These are phyloP conservation scores for Umbelopsis isabellina DNA, from an alignment of 192 early-diverging fungal species.

Conservation along the genomic window DNA sequence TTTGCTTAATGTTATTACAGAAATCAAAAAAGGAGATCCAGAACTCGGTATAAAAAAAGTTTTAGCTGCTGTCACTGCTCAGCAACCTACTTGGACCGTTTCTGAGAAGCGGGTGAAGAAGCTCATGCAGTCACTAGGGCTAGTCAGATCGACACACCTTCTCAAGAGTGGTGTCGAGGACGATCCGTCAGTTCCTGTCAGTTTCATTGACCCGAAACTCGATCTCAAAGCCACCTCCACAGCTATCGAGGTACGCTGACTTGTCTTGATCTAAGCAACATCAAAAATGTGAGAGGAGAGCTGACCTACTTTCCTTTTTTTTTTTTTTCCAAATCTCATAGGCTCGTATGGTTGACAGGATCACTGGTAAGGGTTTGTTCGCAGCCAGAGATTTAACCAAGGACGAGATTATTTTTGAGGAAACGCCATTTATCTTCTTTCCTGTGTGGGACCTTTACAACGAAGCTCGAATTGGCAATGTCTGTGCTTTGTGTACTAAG, in stretches of 20 bases:
- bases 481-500: constrained; percentile 60
- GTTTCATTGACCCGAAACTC: constrained; percentile 48
- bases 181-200: constrained; percentile 55
- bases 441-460: constrained; percentile 60
- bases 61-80: constrained; percentile 38
- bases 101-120: constrained; percentile 67
- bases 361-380: constrained; percentile 57
- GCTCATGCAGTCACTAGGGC: constrained; percentile 50
- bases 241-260: constrained; percentile 26
- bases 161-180: constrained; percentile 46
- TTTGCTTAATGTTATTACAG: constrained; percentile 43
- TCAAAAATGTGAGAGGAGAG: no score
- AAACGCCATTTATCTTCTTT: constrained; percentile 61
- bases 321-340: background rate
- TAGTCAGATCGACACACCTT: constrained; percentile 42
- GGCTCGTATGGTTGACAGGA: constrained; percentile 40
- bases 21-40: constrained; percentile 52
- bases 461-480: constrained; percentile 44
- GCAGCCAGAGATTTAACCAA: constrained; percentile 54
- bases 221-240: constrained; percentile 45
- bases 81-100: constrained; percentile 57
- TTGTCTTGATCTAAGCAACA: background rate
- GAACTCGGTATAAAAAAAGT: constrained; percentile 59
- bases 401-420: constrained; percentile 53
- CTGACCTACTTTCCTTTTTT: background rate